A percentile compares a stretch with the other conserved stretches of the same genome.
These are phyloP conservation scores for Phytomonas sp. DNA, from an alignment of 208 protist species.

Conservation along the genomic window DNA sequence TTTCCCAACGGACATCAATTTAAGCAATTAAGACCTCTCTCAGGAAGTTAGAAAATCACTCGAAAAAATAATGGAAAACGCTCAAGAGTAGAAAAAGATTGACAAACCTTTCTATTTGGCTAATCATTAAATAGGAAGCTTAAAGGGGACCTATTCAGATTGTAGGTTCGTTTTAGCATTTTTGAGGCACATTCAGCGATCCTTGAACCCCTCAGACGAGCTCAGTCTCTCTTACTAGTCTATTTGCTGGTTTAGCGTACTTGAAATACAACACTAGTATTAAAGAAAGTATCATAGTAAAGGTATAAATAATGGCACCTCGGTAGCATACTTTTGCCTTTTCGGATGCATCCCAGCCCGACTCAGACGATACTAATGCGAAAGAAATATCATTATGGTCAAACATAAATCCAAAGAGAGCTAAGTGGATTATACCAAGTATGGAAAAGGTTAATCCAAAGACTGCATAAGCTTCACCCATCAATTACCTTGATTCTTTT, in stretches of 20 bases:
- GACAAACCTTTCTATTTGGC: constrained; percentile 4
- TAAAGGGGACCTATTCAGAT: not conserved
- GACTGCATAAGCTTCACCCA: constrained; percentile 62
- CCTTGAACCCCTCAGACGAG: constrained; percentile 37
- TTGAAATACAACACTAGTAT: constrained; percentile 62
- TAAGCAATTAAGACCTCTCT: not conserved
- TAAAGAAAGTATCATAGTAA: constrained; percentile 70
- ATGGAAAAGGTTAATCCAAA: constrained; percentile 81
- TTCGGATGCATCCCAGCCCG: constrained; percentile 54
- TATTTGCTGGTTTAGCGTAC: constrained; percentile 46
- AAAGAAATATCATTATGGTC: constrained; percentile 61
- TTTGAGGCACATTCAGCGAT: constrained; percentile 17
- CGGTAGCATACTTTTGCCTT: constrained; percentile 86
- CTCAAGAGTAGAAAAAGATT: constrained; percentile 10
- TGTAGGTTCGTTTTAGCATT: constrained; percentile 7
- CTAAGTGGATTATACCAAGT: constrained; percentile 76
- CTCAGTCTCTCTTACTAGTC: constrained; percentile 24
- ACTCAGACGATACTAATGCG: constrained; percentile 50
- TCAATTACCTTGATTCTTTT: constrained; percentile 16
- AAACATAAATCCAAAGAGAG: constrained; percentile 82
- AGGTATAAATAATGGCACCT: constrained; percentile 75
- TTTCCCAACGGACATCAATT: not conserved
- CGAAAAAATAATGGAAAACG: constrained; percentile 2
- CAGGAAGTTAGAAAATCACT: not conserved
- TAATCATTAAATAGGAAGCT: not conserved